Base-by-base conservation (phyloP, 1,284 basidiomycete genomes). In the Paramarasmius palmivorus region DNA sequence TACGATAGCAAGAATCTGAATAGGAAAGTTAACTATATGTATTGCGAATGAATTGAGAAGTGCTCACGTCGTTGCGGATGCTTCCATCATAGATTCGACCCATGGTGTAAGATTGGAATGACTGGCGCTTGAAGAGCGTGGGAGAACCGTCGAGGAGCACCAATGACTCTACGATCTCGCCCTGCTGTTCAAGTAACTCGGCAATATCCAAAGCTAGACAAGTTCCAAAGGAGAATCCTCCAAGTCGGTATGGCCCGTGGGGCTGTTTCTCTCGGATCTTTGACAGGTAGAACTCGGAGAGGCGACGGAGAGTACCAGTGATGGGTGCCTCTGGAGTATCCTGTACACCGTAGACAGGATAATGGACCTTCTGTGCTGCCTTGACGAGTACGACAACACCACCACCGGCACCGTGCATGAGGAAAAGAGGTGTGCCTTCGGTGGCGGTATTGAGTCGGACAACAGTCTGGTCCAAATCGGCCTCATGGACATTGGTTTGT, bases 331-430 rank as follows among this genome's bases (percentile, higher is more conserved):
- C 52, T 12, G 52, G 52, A 14, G 52, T 54, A 20, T 49, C 52
- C 40, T 54, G 52, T 19, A 54, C 52, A 44, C 52, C 52, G 36
- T 47, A 54, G 10, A 54, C 37, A 15, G 52, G 39, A 9, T 46
- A 49, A 7, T 35, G 17, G 29, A 26, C 39, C 41, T 47, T 44
- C 39, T 46, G 22, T 41, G 47, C 10, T 19, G 52, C 32, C 23
- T 44, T 38, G 17, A 54, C 14, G 46, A 46, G 44, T 1, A 46
- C 39, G 5, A 54, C 37, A 4, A 54, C 25, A 17, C 47, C 47
- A n/a, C 52, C 52, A 23, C 52, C 52, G 14, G 45, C 52, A 20
- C 52, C 52, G 22, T 54, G 52, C 9, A 47, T 49, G 26, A 54
- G n/a, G 35, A 54, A 49, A 7, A 54, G 29, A 9, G 52, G 52